A percentile compares a stretch with the other conserved stretches of the same genome.
phyloP scores from a whole-genome alignment of 192 early-diverging fungal species.

The Umbelopsis vinacea region DNA sequence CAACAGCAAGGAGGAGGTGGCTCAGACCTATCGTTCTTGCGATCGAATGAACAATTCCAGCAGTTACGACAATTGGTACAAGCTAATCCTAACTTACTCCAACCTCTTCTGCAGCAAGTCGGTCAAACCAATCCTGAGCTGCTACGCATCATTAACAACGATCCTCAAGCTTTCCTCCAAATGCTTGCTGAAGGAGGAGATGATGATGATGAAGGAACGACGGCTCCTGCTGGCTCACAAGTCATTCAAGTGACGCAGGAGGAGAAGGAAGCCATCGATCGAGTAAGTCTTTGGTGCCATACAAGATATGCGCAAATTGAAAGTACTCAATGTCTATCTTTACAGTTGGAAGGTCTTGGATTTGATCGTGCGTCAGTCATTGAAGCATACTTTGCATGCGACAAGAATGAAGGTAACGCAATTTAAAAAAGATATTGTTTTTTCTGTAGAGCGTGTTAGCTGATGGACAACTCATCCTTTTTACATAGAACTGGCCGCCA shows the following conservation, averaged over 20 bases:
- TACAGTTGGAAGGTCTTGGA: constrained; percentile 80
- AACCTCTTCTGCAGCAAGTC: constrained; percentile 84
- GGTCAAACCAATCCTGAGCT: constrained; percentile 86
- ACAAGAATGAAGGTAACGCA: constrained; percentile 82
- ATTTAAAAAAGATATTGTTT: background rate
- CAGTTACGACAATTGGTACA: constrained; percentile 88
- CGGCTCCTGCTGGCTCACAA: constrained; percentile 50
- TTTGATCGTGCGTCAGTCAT: constrained; percentile 83
- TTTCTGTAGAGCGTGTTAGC: background rate
- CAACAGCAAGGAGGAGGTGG: constrained; percentile 43
- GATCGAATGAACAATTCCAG: constrained; percentile 88
- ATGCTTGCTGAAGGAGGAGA: constrained; percentile 70
- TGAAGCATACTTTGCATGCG: constrained; percentile 96
- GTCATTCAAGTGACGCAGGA: constrained; percentile 85
- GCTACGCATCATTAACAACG: constrained; percentile 72
- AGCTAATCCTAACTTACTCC: constrained; percentile 82
- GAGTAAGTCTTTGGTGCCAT: constrained; percentile 52
- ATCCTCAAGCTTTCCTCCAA: constrained; percentile 81
- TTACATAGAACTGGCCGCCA: constrained; percentile 82
- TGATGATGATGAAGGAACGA: constrained; percentile 58
- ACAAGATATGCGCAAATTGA: background rate
- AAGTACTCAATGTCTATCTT: constrained; percentile 4
- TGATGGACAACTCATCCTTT: background rate
- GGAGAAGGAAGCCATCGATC: constrained; percentile 88
- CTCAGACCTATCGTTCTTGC: constrained; percentile 57